Percentiles rank a stretch among this genome's conserved stretches.
Conservation (phyloP, 1,284 basidiomycete genomes). For the Cutaneotrichosporon spelunceum region DNA sequence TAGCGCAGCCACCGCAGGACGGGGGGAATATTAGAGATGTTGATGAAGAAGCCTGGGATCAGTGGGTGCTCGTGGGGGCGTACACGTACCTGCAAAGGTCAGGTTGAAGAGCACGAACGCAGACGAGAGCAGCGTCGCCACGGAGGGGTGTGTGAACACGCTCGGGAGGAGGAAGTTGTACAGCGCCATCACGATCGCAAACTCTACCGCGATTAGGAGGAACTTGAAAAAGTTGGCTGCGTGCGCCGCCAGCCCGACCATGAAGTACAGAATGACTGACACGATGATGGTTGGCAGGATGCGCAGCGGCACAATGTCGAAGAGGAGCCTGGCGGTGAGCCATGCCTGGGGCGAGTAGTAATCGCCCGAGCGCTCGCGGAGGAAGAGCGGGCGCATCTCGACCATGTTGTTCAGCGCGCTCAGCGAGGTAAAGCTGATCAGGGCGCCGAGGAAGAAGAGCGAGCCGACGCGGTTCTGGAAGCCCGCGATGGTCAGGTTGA, state of each 20-base stretch:
- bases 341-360: conserved; percentile 61
- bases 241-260: conserved; percentile 74
- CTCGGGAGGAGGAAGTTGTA: conserved; percentile 88
- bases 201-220: conserved; percentile 70
- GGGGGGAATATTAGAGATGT: conserved; percentile 71
- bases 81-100: conserved; percentile 64
- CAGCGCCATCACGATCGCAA: conserved; percentile 74
- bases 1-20: conserved; percentile 84
- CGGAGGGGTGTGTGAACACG: conserved; percentile 73
- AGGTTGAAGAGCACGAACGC: conserved; percentile 71
- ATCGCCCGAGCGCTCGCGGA: conserved; percentile 73
- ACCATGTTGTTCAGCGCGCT: conserved; percentile 83
- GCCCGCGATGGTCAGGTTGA: conserved; percentile 73
- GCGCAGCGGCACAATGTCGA: conserved; percentile 92
- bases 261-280: conserved; percentile 90
- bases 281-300: conserved; percentile 91
- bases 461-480: conserved; percentile 88
- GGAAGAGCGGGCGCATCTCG: conserved; percentile 73
- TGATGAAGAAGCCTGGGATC: conserved; percentile 60
- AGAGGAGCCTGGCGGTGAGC: conserved; percentile 95
- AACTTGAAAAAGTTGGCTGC: conserved; percentile 77
- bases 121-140: conserved; percentile 78
- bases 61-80: no score
- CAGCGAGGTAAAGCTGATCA: conserved; percentile 80
- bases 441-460: conserved; percentile 81